phyloP scores from a whole-genome alignment of 2,329 filamentous ascomycete species.

The Uncinocarpus reesii region DNA sequence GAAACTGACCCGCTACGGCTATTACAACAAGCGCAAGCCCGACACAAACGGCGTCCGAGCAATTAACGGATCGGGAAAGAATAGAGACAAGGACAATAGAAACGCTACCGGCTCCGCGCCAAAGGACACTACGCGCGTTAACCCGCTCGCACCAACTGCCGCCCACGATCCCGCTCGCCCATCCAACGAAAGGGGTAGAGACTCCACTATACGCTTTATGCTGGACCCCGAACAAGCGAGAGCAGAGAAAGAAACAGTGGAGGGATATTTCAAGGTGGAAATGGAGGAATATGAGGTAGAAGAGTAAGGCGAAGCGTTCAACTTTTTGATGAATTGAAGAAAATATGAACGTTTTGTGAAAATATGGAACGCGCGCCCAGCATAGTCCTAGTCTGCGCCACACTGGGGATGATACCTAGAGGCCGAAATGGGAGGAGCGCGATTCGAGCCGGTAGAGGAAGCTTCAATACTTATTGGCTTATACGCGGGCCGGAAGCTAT shows the following conservation, averaged over 20 bases:
- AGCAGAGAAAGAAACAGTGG: slow-evolving; percentile 58
- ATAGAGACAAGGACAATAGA: slow-evolving; percentile 15
- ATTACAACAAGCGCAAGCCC: slow-evolving; percentile 34
- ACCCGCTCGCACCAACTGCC: slow-evolving; percentile 38
- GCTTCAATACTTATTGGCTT: too few relatives aligned
- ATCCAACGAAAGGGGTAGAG: slow-evolving; percentile 40
- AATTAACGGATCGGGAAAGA: slow-evolving; percentile 18
- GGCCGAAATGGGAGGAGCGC: too few relatives aligned
- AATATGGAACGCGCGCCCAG: too few relatives aligned
- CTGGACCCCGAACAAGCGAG: slow-evolving; percentile 68
- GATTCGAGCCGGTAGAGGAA: too few relatives aligned
- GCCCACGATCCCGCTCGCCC: slow-evolving; percentile 38
- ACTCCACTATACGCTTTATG: slow-evolving; percentile 80
- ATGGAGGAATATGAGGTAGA: slow-evolving; percentile 54
- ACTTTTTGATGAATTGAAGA: not conserved
- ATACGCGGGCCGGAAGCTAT: too few relatives aligned
- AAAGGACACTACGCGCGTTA: slow-evolving; percentile 24
- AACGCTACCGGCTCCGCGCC: slow-evolving; percentile 17
- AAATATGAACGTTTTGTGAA: not conserved
- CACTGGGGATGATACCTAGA: too few relatives aligned
- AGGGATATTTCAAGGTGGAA: slow-evolving; percentile 61
- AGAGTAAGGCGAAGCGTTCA: slow-evolving; percentile 19
- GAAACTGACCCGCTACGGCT: slow-evolving; percentile 53
- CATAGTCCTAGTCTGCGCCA: too few relatives aligned
- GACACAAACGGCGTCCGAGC: slow-evolving; percentile 16